Evolutionary conservation across 306 rosid genomes (phyloP).

Genomic region (Corylus heterophylla): DNA sequence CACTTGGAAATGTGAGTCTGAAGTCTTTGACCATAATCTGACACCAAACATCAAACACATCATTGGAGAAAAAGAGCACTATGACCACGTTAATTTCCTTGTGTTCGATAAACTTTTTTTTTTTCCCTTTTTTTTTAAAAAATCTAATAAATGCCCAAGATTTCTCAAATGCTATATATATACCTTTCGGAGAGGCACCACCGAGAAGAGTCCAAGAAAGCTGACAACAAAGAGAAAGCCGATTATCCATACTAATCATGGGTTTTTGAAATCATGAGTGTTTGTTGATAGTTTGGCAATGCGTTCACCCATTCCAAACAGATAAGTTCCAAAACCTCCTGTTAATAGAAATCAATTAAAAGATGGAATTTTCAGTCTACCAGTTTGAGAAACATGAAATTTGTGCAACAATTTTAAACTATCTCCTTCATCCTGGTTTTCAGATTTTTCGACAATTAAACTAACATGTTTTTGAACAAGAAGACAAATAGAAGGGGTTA

Average conservation of each 20-base stretch:
- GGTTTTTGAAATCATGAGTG: slow-evolving; percentile 5
- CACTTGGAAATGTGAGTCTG: slow-evolving; percentile 66
- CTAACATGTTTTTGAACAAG: no score
- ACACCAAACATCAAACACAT: slow-evolving; percentile 12
- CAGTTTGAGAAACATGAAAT: no score
- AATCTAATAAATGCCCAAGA: no score
- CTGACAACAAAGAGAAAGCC: slow-evolving; percentile 16
- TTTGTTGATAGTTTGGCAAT: slow-evolving; percentile 9
- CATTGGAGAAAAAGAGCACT: neutral
- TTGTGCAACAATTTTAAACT: no score
- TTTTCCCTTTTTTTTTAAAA: neutral
- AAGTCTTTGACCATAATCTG: slow-evolving; percentile 56
- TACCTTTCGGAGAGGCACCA: slow-evolving; percentile 20
- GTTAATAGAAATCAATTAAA: neutral
- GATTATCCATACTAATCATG: slow-evolving; percentile 13
- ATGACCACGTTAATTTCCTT: neutral
- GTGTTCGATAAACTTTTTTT: neutral
- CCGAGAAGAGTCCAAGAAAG: slow-evolving; percentile 21
- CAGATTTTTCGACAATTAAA: no score
- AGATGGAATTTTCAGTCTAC: neutral
- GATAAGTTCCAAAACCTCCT: slow-evolving; percentile 19
- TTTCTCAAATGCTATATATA: no score
- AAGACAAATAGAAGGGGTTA: no score
- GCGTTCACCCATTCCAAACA: neutral
- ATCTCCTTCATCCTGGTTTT: no score